Base-by-base conservation (phyloP, 345 rosid species). In the Cochlearia excelsa region DNA sequence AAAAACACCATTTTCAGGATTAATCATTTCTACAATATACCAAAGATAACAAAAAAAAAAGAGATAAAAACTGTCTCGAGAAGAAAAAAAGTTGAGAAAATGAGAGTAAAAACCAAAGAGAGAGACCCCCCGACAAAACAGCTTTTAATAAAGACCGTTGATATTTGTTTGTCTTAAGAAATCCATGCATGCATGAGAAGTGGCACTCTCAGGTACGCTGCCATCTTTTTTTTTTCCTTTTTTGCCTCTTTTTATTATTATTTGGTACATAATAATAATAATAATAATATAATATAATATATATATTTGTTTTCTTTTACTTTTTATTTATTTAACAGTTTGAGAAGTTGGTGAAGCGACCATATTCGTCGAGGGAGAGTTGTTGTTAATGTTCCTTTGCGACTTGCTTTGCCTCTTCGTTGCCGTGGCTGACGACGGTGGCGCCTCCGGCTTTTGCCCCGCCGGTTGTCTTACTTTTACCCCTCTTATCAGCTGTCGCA, bases 401-500 rank as follows among this genome's bases (percentile, higher is more conserved):
- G 81, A 70, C 68, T 92, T 92, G 69, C 74, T 88, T 9, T 78
- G 66, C 60, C 81, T 84, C 73, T 84, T 88, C 51, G 70, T 28
- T 3, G 56, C 57, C 7, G 48, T 65, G 40, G 7, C 69, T 51
- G 74, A 35, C 26, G 70, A 52, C 29, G 66, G 54, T 2, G 60
- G 50, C 46, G 56, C 80, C 72, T 82, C 95, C 26, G 73, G 33
- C 72, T 81, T 83, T 1, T 80, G 39, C 23, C 85, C 94, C 31
- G 61, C 45, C 61, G 82, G 72, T 57, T 90, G 96, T 76, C 99
- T 79, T 10, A 93, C 97, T 74, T 90, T 93, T 69, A 93, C 99
- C 64, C 99, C 99, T 73, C 97, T 73, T 67, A 93, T 90, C 77
- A 93, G 72, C 99, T 93, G 43, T 8, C n/a, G 43, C 9, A 39